phyloP scores from a whole-genome alignment of 805 yeast species.

The Kregervanrija fluxuum region DNA sequence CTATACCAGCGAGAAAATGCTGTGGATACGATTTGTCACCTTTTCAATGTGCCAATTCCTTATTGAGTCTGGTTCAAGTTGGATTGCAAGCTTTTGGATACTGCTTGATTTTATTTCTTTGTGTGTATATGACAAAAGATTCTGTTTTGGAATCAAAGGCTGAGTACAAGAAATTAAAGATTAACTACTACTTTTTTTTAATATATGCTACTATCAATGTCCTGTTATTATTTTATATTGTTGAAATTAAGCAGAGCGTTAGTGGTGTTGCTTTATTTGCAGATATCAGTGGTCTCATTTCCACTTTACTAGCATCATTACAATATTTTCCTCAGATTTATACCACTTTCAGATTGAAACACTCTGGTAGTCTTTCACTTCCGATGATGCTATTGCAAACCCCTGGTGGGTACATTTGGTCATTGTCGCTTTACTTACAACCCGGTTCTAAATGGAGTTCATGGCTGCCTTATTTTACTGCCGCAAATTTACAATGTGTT shows the following conservation, averaged over 20 bases:
- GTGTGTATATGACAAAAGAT: slow-evolving; percentile 39
- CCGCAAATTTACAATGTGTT: slow-evolving; percentile 60
- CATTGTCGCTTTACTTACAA: slow-evolving; percentile 59
- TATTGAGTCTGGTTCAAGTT: slow-evolving; percentile 60
- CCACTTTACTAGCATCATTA: slow-evolving; percentile 54
- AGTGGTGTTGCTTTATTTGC: slow-evolving; percentile 36
- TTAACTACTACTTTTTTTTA: slow-evolving; percentile 35
- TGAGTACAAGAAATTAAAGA: slow-evolving; percentile 36
- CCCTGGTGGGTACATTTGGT: slow-evolving; percentile 83
- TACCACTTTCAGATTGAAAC: slow-evolving; percentile 63
- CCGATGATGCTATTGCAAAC: slow-evolving; percentile 82
- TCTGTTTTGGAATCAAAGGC: slow-evolving; percentile 39
- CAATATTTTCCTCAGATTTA: slow-evolving; percentile 77
- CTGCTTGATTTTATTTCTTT: slow-evolving; percentile 46
- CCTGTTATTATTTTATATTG: slow-evolving; percentile 28
- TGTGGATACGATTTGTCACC: slow-evolving; percentile 36
- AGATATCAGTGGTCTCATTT: slow-evolving; percentile 53
- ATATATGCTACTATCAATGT: slow-evolving; percentile 30
- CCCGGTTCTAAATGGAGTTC: slow-evolving; percentile 82
- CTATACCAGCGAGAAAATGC: slow-evolving; percentile 56
- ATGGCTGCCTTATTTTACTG: slow-evolving; percentile 73
- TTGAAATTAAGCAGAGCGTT: slow-evolving; percentile 8
- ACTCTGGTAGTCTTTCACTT: slow-evolving; percentile 73
- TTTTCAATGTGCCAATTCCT: slow-evolving; percentile 61
- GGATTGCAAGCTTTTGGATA: slow-evolving; percentile 57